Conservation (phyloP, 345 rosid species). For the Dovyalis caffra region DNA sequence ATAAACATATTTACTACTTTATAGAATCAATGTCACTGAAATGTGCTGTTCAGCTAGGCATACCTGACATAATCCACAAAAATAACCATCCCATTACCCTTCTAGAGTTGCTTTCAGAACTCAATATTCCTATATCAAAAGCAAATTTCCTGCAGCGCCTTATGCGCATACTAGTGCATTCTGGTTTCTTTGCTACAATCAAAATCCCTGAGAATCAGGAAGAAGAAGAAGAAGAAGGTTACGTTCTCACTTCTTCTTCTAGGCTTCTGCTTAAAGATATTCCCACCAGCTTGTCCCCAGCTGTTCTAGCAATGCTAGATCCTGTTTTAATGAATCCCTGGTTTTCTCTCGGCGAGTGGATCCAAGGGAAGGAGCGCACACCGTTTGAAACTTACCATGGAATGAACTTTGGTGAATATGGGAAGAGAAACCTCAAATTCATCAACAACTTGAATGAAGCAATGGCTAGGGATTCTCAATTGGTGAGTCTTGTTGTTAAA, state of each 20-base stretch:
- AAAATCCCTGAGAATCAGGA: neutral
- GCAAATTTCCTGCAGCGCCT: constrained; percentile 13
- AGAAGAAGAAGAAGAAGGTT: constrained; percentile 12
- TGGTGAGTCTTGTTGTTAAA: constrained; percentile 31
- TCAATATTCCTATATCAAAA: constrained; percentile 3
- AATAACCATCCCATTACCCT: constrained; percentile 13
- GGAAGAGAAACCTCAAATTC: constrained; percentile 23
- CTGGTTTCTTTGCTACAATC: constrained; percentile 7
- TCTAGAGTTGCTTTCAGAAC: constrained; percentile 13
- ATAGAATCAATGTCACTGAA: constrained; percentile 22
- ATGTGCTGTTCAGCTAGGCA: constrained; percentile 21
- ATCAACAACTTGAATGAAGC: constrained; percentile 24
- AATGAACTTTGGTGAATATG: constrained; percentile 26
- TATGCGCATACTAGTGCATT: constrained; percentile 25
- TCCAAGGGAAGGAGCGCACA: constrained; percentile 14
- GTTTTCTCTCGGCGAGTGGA: constrained; percentile 34
- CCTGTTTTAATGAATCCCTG: constrained; percentile 31
- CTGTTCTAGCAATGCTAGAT: constrained; percentile 7
- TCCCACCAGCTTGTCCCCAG: neutral
- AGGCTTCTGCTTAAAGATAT: constrained; percentile 11
- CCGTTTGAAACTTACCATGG: constrained; percentile 42
- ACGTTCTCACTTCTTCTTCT: constrained; percentile 19
- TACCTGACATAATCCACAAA: constrained; percentile 20
- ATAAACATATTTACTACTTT: constrained; percentile 18
- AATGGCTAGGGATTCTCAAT: constrained; percentile 46